Conservation (phyloP, 768 basidiomycete genomes). For the Rubroboletus pulcherrimus region DNA sequence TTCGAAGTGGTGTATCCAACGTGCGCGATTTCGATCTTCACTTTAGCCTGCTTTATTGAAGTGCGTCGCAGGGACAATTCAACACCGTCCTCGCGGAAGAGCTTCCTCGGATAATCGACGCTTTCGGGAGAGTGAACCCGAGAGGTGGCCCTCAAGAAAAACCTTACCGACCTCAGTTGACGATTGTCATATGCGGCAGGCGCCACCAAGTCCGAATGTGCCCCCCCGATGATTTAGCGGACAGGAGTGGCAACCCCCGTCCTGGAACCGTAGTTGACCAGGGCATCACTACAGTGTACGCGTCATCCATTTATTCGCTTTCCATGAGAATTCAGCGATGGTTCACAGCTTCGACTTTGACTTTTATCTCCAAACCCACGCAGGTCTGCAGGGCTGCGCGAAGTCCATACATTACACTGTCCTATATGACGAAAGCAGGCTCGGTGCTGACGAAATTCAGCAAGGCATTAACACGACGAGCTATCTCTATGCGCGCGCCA, state of each 20-base stretch:
- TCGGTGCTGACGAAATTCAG: slow-evolving; percentile 69
- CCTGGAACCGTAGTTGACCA: slow-evolving; percentile 80
- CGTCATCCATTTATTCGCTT: not conserved
- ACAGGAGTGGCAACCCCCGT: slow-evolving; percentile 69
- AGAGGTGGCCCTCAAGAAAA: slow-evolving; percentile 38
- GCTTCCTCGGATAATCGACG: slow-evolving; percentile 54
- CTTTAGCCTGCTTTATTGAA: not conserved
- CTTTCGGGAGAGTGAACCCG: slow-evolving; percentile 49
- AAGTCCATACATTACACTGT: slow-evolving; percentile 77
- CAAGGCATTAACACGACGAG: slow-evolving; percentile 63
- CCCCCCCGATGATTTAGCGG: slow-evolving; percentile 48
- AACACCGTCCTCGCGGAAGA: slow-evolving; percentile 56
- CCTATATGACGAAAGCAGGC: slow-evolving; percentile 69
- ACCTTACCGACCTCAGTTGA: slow-evolving; percentile 57
- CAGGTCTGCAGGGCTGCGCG: slow-evolving; percentile 67
- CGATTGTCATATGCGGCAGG: slow-evolving; percentile 82
- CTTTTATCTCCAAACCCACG: slow-evolving; percentile 70
- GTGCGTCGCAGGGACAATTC: slow-evolving; percentile 60
- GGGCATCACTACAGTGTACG: slow-evolving; percentile 68
- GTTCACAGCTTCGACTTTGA: slow-evolving; percentile 54
- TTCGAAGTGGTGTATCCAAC: slow-evolving; percentile 81
- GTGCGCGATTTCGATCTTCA: slow-evolving; percentile 34
- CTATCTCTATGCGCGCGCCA: slow-evolving; percentile 75
- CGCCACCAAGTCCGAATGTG: slow-evolving; percentile 57
- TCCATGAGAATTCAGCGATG: not conserved